Base-by-base conservation (phyloP, 352 stramenopile species). In the Thalassiosira oceanica region DNA sequence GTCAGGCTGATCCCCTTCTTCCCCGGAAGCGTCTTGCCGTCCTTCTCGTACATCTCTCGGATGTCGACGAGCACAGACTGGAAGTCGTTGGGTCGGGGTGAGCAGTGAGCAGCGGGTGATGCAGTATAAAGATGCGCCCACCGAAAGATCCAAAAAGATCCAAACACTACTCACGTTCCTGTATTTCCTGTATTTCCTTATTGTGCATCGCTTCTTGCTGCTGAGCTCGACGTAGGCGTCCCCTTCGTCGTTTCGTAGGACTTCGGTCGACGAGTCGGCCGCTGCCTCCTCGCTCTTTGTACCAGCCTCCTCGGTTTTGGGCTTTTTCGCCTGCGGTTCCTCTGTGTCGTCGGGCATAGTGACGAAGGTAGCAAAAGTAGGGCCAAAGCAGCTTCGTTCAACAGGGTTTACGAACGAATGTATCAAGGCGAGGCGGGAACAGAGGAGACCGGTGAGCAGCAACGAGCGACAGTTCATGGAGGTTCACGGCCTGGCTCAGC, bases 1-100 rank as follows among this genome's bases (percentile, higher is more conserved):
- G 55, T 78, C 37, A 89, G 56, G 16, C 46, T 74, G 18, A 89
- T 89, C 0, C 83, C 83, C 52, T 90, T 90, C 29, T 88, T 90
- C 4, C 79, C 78, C 13, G 83, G 83, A 13, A 88, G 28, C 2
- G 58, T 57, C 37, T 88, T 82, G 0, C 66, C 83, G 51, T 77
- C 65, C 43, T 88, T 88, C 63, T 86, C 66, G 46, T 90, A 90
- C 66, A 87, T 75, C 75, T 89, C 82, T 41, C 82, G 75, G 53
- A 89, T 86, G 67, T 89, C 82, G 1, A 89, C 70, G 2, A 84
- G 50, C n/a, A 78, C 35, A n/a, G n/a, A n/a, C n/a, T n/a, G n/a
- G n/a, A n/a, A n/a, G n/a, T n/a, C n/a, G n/a, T n/a, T n/a, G n/a
- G n/a, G n/a, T n/a, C n/a, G n/a, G n/a, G n/a, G n/a, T n/a, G n/a